These are phyloP conservation scores for Suillus paluster DNA, from an alignment of 768 basidiomycete species.

Conservation along the genomic window DNA sequence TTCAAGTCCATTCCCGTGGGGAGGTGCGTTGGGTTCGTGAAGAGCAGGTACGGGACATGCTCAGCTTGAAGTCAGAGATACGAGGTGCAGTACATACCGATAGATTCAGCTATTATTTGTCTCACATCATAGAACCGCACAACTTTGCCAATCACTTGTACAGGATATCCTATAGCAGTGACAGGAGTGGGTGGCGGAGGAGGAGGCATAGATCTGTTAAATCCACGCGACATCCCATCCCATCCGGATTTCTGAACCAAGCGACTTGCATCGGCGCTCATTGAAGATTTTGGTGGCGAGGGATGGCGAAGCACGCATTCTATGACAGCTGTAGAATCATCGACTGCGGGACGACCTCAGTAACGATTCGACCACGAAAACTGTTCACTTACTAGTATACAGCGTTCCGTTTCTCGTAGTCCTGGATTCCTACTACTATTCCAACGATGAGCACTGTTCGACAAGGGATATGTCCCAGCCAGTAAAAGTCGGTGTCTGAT, in stretches of 20 bases:
- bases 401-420: slow-evolving; percentile 61
- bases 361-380: slow-evolving; percentile 1
- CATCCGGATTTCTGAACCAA: slow-evolving; percentile 10
- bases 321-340: slow-evolving; percentile 76
- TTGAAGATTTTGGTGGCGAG: slow-evolving; percentile 21
- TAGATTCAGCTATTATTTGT: slow-evolving; percentile 50
- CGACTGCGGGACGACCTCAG: slow-evolving; percentile 49
- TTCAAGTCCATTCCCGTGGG: slow-evolving; percentile 23
- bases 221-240: neutral
- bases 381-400: slow-evolving; percentile 54
- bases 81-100: slow-evolving; percentile 45
- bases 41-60: neutral
- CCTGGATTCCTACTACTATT: slow-evolving; percentile 63
- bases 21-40: neutral
- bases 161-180: slow-evolving; percentile 49
- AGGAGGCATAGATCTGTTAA: neutral
- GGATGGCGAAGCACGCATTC: slow-evolving; percentile 61
- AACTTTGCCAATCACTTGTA: slow-evolving; percentile 54
- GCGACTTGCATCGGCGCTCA: slow-evolving; percentile 11
- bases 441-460: slow-evolving; percentile 64
- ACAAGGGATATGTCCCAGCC: slow-evolving; percentile 76
- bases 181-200: slow-evolving; percentile 38
- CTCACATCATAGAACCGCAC: slow-evolving; percentile 44
- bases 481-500: slow-evolving; percentile 63
- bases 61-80: neutral